Conservation (phyloP, 768 basidiomycete genomes). For the Suillus alpinus region DNA sequence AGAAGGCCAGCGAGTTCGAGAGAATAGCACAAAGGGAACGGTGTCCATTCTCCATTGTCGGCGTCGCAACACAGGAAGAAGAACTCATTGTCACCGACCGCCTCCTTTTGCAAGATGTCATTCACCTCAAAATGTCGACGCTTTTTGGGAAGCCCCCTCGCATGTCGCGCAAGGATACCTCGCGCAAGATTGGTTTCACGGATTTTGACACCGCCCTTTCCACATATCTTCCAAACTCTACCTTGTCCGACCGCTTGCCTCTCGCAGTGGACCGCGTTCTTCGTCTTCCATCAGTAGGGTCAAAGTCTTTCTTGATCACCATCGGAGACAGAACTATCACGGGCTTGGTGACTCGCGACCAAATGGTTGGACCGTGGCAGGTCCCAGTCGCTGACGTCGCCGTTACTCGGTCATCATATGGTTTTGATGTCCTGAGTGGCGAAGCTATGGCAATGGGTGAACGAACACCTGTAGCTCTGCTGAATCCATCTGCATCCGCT, state of each 20-base stretch:
- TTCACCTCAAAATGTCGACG: conserved; percentile 89
- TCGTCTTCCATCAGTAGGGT: conserved; percentile 87
- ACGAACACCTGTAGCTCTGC: conserved; percentile 87
- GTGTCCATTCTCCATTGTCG: conserved; percentile 92
- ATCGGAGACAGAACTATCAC: conserved; percentile 95
- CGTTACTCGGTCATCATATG: conserved; percentile 91
- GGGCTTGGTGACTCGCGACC: conserved; percentile 91
- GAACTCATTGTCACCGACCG: conserved; percentile 88
- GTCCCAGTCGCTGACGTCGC: conserved; percentile 97
- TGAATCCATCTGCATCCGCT: conserved; percentile 86
- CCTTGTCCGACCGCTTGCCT: conserved; percentile 48
- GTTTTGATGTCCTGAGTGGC: conserved; percentile 78
- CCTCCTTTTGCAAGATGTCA: conserved; percentile 73
- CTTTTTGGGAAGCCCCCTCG: conserved; percentile 95
- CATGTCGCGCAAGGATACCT: conserved; percentile 74
- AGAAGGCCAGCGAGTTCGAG: conserved; percentile 63
- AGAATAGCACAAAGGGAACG: conserved; percentile 82
- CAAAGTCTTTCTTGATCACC: conserved; percentile 97
- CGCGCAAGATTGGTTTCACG: conserved; percentile 36
- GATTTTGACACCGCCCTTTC: conserved; percentile 73
- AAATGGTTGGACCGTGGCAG: conserved; percentile 99
- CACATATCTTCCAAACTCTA: conserved; percentile 55
- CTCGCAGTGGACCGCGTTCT: conserved; percentile 80
- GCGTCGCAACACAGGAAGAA: conserved; percentile 77
- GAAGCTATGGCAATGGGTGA: conserved; percentile 99